Conservation (phyloP, 257 asterid species). For the Solanum sitiens region DNA sequence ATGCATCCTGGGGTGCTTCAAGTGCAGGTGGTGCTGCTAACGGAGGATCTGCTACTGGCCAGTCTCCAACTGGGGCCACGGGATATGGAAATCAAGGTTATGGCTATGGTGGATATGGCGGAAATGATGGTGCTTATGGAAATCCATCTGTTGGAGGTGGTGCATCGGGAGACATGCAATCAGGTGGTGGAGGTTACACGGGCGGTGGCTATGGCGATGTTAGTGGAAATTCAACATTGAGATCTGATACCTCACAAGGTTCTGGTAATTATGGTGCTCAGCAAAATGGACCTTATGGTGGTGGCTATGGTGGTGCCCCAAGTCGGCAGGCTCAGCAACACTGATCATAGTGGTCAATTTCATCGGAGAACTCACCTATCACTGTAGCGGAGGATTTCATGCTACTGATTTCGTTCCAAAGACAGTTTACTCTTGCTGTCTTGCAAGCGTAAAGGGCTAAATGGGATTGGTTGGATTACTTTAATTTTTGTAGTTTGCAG, state of each 20-base stretch:
- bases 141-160: slow-evolving; percentile 29
- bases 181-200: slow-evolving; percentile 37
- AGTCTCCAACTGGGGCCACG: slow-evolving; percentile 55
- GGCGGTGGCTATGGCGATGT: slow-evolving; percentile 61
- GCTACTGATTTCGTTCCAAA: slow-evolving; percentile 6
- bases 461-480: slow-evolving; percentile 41
- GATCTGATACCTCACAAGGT: slow-evolving; percentile 49
- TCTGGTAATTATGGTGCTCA: slow-evolving; percentile 36
- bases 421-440: slow-evolving; percentile 31
- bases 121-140: slow-evolving; percentile 58
- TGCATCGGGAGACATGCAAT: slow-evolving; percentile 33
- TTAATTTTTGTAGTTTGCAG: slow-evolving; percentile 14
- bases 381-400: slow-evolving; percentile 5
- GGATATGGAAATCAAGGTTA: slow-evolving; percentile 74
- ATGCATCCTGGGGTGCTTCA: slow-evolving; percentile 54
- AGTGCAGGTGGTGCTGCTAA: slow-evolving; percentile 21
- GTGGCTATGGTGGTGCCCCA: slow-evolving; percentile 44
- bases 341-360: slow-evolving; percentile 14
- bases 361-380: background rate
- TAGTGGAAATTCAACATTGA: slow-evolving; percentile 50
- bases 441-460: slow-evolving; percentile 20
- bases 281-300: slow-evolving; percentile 39
- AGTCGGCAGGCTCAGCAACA: slow-evolving; percentile 44
- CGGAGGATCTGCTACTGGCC: slow-evolving; percentile 46
- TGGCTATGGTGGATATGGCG: slow-evolving; percentile 71